These are phyloP conservation scores for Phytophthora macrochlamydospora DNA, from an alignment of 352 stramenopile species.

Conservation along the genomic window DNA sequence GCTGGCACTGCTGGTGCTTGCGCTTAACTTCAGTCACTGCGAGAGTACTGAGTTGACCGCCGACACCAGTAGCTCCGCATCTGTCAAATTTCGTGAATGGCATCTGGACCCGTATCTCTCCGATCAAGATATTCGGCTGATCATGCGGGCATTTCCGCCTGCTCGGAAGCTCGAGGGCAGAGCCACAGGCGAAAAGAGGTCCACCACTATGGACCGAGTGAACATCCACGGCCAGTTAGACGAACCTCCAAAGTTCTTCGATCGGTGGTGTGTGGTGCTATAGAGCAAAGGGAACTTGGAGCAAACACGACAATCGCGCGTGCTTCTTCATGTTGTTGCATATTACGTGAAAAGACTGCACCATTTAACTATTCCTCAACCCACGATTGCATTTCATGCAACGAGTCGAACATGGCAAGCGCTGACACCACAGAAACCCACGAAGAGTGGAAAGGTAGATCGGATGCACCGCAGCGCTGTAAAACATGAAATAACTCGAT, in stretches of 20 bases:
- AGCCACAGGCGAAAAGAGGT: slow-evolving; percentile 49
- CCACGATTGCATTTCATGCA: not conserved
- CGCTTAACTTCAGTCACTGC: slow-evolving; percentile 68
- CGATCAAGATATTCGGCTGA: slow-evolving; percentile 59
- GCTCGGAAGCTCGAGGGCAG: slow-evolving; percentile 46
- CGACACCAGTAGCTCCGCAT: slow-evolving; percentile 1
- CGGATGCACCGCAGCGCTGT: not conserved
- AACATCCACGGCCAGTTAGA: slow-evolving; percentile 68
- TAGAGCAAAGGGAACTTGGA: slow-evolving; percentile 22
- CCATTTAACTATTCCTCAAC: not conserved
- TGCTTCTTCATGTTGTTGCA: too few relatives aligned
- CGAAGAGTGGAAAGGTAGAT: slow-evolving; percentile 38
- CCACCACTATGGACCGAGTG: slow-evolving; percentile 49
- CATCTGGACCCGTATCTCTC: slow-evolving; percentile 78
- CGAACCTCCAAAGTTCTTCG: slow-evolving; percentile 61
- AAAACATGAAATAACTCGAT: not conserved
- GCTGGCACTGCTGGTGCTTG: slow-evolving; percentile 54
- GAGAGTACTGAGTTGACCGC: slow-evolving; percentile 7
- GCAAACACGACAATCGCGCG: not conserved
- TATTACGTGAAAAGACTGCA: not conserved
- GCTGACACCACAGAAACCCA: slow-evolving; percentile 4
- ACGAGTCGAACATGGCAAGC: slow-evolving; percentile 16
- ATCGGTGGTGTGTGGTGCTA: slow-evolving; percentile 76
- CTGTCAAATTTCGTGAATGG: slow-evolving; percentile 57
- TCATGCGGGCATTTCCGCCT: slow-evolving; percentile 53